phyloP scores from a whole-genome alignment of 73 alveolate genomes.

The Urostyla sp. region DNA sequence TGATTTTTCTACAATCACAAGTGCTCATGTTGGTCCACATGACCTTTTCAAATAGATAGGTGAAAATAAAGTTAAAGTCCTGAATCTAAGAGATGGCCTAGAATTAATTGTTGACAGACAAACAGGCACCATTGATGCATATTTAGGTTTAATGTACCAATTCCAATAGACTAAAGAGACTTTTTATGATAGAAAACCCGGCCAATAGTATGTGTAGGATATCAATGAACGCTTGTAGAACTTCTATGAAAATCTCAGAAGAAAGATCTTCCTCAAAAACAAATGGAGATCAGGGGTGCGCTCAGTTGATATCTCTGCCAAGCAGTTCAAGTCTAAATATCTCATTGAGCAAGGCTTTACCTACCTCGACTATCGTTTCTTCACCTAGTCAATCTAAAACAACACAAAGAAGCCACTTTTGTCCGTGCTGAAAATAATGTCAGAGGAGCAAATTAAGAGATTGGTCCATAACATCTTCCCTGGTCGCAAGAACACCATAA shows the following conservation, averaged over 20 bases:
- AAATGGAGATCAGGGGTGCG: background rate
- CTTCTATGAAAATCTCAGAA: constrained; percentile 34
- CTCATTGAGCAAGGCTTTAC: constrained; percentile 39
- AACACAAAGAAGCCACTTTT: background rate
- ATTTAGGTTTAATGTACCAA: constrained; percentile 16
- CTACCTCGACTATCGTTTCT: constrained; percentile 18
- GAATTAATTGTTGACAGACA: constrained; percentile 10
- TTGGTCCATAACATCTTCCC: constrained; percentile 46
- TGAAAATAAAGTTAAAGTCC: constrained; percentile 19
- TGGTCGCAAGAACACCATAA: constrained; percentile 17
- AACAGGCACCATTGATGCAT: background rate
- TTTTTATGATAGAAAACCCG: constrained; percentile 37
- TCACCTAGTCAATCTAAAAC: constrained; percentile 8
- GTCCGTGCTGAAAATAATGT: constrained; percentile 2
- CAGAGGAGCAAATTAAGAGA: constrained; percentile 22
- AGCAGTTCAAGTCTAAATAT: constrained; percentile 36
- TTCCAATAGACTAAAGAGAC: constrained; percentile 34
- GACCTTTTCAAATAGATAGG: constrained; percentile 25
- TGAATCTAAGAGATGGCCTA: constrained; percentile 32
- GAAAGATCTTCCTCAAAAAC: constrained; percentile 18
- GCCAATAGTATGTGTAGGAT: constrained; percentile 26
- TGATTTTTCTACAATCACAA: too few relatives aligned
- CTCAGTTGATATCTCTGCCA: constrained; percentile 43
- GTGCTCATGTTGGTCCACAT: too few relatives aligned
- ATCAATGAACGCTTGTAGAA: constrained; percentile 15